Evolutionary conservation across 2,329 filamentous ascomycete genomes (phyloP), one percentile per base, ranked within the genome.

Genomic region (Neurospora sp.): DNA sequence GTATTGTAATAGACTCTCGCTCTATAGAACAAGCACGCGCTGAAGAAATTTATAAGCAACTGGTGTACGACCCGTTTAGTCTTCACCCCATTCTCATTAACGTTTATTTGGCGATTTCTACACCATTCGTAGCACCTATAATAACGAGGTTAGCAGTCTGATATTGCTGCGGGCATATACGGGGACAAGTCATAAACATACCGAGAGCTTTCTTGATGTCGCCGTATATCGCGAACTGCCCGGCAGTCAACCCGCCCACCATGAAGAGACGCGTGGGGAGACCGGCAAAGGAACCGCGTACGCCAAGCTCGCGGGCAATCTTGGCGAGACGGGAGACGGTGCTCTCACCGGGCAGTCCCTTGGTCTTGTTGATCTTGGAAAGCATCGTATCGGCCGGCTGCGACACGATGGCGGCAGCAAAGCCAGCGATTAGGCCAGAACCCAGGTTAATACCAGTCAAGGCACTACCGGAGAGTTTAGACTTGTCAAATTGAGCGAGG

Each of bases 321-420:
- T 91, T 91, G 82, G 91, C 83, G 75, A 92, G 80, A 80, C 89
- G 87, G 80, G 82, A 84, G 77, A 85, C 85, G 75, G 88, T 91
- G 76, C 89, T 85, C 83, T 92, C 89, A 82, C 89, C 89, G 70
- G 89, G 89, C 70, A 86, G 82, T 80, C 88, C 89, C 74, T 88
- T 87, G 80, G 88, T 89, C 87, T 91, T 91, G 88, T 92, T 92
- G 85, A 92, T 91, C 86, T 91, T 91, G 82, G 84, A 88, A 74
- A 92, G 87, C 89, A 91, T 91, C 76, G 89, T 92, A 80, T 92
- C 89, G 78, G 89, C 89, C 75, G 89, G 89, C 82, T 92, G 89
- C 74, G 89, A 92, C 79, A 92, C 85, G 77, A 91, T 80, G 78
- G 89, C 89, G 75, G 89, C 89, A 76, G 89, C 89, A 82, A 92